Base-by-base conservation (phyloP, 2,329 filamentous ascomycete species). In the Alternaria viburni region DNA sequence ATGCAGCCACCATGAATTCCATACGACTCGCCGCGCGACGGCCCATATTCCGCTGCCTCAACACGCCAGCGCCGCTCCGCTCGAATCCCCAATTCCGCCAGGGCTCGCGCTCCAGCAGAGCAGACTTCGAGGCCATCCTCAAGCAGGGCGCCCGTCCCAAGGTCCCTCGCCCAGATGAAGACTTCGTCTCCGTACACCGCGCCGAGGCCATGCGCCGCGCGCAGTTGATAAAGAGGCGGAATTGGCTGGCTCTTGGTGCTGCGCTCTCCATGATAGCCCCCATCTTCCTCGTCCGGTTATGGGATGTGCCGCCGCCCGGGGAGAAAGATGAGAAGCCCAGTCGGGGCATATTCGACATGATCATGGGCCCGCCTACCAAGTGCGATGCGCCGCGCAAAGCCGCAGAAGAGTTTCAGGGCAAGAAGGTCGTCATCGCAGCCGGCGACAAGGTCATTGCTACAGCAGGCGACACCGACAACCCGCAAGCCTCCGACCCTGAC, bases 371-470 rank as follows among this genome's bases (percentile, higher is more conserved):
- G 8, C 73, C 75, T 3, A 75, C 74, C 19, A 69, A 74, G 36
- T 70, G 69, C 2, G 77, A 79, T 52, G 69, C 72, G 17, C 74
- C 76, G 1, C 69, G 70, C 21, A 73, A 69, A 6, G 76, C 72
- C 13, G 77, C 68, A 69, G 74, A 80, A 7, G 74, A 77, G 17
- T 86, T 87, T 62, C 83, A 84, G 63, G 85, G 85, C 56, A 86
- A 87, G 68, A 84, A 86, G 47, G 85, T 88, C 6, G 81, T 89
- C 15, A 79, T 89, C 17, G 85, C 91, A 13, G 79, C 91, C 1
- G 89, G 89, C 62, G 89, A 90, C 65, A 86, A 87, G n/a, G 82
- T 81, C 74, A 84, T 82, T 69, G 83, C 84, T 11, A 81, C 83
- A 0, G 75, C 82, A 57, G 57, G 68, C 28, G 61, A 66, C 17